Conservation (phyloP, 2,329 filamentous ascomycete genomes). For the Penicillium sp. region DNA sequence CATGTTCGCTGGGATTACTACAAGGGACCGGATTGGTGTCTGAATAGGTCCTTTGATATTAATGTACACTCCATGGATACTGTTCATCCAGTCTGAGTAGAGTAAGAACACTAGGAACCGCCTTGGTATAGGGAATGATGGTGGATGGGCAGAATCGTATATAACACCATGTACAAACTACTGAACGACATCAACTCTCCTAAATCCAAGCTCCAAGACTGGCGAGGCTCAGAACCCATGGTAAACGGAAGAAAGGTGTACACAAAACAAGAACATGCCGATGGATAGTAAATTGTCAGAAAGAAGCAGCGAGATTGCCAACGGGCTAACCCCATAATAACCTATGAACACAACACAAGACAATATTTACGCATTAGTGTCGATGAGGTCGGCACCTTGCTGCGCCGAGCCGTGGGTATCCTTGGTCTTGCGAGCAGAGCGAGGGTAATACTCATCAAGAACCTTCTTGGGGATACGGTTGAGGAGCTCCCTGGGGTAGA, state of each 20-base stretch:
- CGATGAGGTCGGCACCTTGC: slow-evolving; percentile 44
- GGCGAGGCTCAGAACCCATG: background rate
- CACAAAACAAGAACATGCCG: background rate
- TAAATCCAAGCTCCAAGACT: background rate
- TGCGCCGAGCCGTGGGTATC: slow-evolving; percentile 44
- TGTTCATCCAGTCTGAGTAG: no score
- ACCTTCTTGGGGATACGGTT: slow-evolving; percentile 89
- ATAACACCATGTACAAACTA: no score
- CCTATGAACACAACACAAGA: slow-evolving; percentile 1
- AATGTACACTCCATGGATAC: no score
- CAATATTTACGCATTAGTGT: slow-evolving; percentile 32
- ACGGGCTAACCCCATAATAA: background rate
- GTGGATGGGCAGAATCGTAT: no score
- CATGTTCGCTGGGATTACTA: no score
- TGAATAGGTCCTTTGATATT: no score
- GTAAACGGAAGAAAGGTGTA: background rate
- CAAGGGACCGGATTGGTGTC: no score
- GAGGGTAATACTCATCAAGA: slow-evolving; percentile 79
- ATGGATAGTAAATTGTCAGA: background rate
- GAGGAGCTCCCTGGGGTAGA: slow-evolving; percentile 96
- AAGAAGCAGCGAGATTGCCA: background rate
- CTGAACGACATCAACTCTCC: background rate
- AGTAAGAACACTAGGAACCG: no score
- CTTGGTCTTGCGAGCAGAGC: slow-evolving; percentile 51
- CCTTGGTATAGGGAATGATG: no score